phyloP scores from a whole-genome alignment of 768 basidiomycete species.

The Mycena galopus region DNA sequence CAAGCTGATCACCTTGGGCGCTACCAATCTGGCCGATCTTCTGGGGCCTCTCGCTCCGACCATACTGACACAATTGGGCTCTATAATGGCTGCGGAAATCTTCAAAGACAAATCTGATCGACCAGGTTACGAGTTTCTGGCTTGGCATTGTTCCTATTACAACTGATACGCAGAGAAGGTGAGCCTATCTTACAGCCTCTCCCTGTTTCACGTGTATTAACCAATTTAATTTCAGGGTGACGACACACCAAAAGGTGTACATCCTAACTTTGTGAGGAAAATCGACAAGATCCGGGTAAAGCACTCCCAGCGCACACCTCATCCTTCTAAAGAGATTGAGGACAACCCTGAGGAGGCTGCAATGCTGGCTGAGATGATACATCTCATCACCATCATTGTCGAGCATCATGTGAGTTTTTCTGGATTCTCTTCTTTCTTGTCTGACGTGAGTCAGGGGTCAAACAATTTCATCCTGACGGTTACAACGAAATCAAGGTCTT shows the following conservation, averaged over 20 bases:
- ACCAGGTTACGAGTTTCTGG: not conserved
- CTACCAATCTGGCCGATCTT: not conserved
- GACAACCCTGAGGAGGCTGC: conserved; percentile 9
- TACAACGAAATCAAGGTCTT: conserved; percentile 21
- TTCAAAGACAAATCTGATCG: not conserved
- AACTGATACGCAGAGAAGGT: conserved; percentile 5
- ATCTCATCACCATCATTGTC: conserved; percentile 4
- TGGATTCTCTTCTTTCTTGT: not conserved
- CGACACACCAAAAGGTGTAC: not conserved
- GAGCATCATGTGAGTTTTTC: conserved; percentile 14
- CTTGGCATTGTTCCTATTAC: not conserved
- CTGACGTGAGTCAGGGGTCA: not conserved
- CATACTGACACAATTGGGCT: not conserved
- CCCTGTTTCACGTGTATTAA: not conserved
- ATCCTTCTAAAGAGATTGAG: not conserved
- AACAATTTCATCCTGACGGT: conserved; percentile 28
- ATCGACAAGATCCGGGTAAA: conserved; percentile 1
- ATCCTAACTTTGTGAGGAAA: conserved; percentile 18
- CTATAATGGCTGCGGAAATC: not conserved
- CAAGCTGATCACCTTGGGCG: not conserved
- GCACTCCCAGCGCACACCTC: conserved; percentile 16
- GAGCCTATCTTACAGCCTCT: too few relatives aligned
- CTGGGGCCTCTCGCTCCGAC: not conserved
- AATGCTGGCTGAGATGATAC: not conserved
- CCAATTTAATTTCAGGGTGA: not conserved